Evolutionary conservation across 352 stramenopile species (phyloP), one percentile per base, ranked within the genome.

Genomic region (Pythium rishiriense): DNA sequence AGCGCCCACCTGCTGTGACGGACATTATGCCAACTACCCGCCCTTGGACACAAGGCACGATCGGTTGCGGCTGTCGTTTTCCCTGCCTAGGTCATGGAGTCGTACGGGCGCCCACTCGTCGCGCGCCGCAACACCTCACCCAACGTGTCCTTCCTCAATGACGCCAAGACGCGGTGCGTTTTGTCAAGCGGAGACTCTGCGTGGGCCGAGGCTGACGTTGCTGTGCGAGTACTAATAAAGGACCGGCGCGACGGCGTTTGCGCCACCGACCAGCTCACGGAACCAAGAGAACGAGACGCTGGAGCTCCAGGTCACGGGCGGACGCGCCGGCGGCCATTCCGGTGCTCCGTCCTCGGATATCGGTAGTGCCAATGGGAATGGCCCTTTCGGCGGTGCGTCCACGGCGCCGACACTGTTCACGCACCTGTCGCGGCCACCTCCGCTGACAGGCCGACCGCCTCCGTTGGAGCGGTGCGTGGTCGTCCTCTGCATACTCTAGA

Each of bases 71-170:
- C 3, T 26, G 19, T 21, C n/a, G n/a, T n/a, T n/a, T n/a, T n/a
- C n/a, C n/a, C 17, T 17, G 33, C 4, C 17, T 12, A 14, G 4
- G 9, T 21, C 25, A 70, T 70, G 63, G 63, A 70, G 39, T 24
- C 56, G 29, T 70, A 70, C 45, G 63, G 63, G 17, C 54, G 63
- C 1, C 63, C 63, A 24, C 46, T 29, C 9, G 49, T 70, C 45
- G 31, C 49, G 28, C 63, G 63, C 41, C 63, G 63, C 39, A 70
- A 70, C 41, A 65, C 63, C 48, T 51, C 41, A 25, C 55, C 63
- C 21, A 49, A 52, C 25, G 56, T 70, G 41, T 39, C 41, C 37
- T 64, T 65, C 41, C 56, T 70, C 8, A 70, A 70, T n/a, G 63
- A 70, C 28, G 37, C 63, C 22, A 60, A 56, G 42, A 14, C 54